Percentiles rank a stretch among this genome's conserved stretches.
phyloP scores from a whole-genome alignment of 768 basidiomycete species.

The Sarcodon sp. region DNA sequence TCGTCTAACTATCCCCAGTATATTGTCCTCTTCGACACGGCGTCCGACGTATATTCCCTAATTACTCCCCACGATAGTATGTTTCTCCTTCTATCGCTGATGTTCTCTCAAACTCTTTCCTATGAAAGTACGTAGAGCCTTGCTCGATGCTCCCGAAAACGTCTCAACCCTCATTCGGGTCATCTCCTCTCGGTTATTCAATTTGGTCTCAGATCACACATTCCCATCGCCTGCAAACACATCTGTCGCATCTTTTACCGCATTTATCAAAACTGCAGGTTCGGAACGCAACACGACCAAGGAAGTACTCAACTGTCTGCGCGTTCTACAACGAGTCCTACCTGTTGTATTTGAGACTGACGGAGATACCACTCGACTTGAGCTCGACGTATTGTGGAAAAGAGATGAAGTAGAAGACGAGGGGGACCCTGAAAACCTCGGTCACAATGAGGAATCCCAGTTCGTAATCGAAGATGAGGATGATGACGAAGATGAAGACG shows the following conservation, averaged over 20 bases:
- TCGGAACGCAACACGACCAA: constrained; percentile 42
- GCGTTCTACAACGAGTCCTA: constrained; percentile 78
- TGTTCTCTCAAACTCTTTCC: not conserved
- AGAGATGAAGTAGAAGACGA: constrained; percentile 35
- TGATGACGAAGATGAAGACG: constrained; percentile 23
- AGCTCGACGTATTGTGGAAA: constrained; percentile 77
- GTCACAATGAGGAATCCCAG: constrained; percentile 30
- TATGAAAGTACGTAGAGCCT: constrained; percentile 61
- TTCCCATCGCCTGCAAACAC: constrained; percentile 50
- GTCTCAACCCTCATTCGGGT: constrained; percentile 70
- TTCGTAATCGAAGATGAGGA: constrained; percentile 90
- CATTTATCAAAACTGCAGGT: constrained; percentile 48
- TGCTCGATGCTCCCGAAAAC: constrained; percentile 77
- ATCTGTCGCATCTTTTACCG: constrained; percentile 53
- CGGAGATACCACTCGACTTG: constrained; percentile 60
- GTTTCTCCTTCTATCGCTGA: constrained; percentile 14
- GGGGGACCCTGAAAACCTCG: constrained; percentile 11
- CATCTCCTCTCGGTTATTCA: constrained; percentile 56
- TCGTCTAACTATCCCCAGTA: constrained; percentile 33
- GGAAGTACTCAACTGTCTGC: constrained; percentile 85
- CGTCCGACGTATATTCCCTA: constrained; percentile 84
- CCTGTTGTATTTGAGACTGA: constrained; percentile 83
- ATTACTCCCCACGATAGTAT: constrained; percentile 77
- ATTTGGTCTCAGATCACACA: constrained; percentile 66
- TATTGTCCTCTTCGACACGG: constrained; percentile 74